Base-by-base conservation (phyloP, 192 early-diverging fungal genomes). In the Coemansia sp. region DNA sequence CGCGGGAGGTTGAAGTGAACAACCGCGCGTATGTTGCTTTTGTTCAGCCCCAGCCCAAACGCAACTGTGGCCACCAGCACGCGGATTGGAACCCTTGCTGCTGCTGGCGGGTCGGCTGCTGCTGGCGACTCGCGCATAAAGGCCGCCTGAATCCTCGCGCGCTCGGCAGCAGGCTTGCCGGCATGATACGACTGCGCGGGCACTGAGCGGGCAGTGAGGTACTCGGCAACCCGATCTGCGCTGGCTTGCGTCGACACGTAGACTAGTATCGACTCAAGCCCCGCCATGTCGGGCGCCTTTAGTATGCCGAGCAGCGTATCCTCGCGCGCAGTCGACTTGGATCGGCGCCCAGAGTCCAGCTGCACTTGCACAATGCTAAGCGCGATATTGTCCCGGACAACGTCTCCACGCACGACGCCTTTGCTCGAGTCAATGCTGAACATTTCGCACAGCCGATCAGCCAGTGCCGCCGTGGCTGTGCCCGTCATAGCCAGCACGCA, bases 151-250 rank as follows among this genome's bases (percentile, higher is more conserved):
- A 92, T 83, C 12, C 82, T 61, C 6, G 85, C 68, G 10, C 92
- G 86, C 40, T 91, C 88, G 2, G 75, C 63, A 1, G 82, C 61
- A 0, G 87, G 71, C 70, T 90, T 90, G 20, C 88, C 90, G 1
- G 91, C 90, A 74, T 95, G 93, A 55, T 95, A 95, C 61, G 85
- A 80, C 53, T 91, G 91, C 0, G 91, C 91, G 19, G 82, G 81
- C 5, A 92, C 84, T 46, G 85, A 84, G 1, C 89, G 80, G 20
- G 86, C 84, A 5, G 88, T 85, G 36, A 94, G 74, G 66, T 88
- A 90, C 41, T 86, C 85, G 4, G 91, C 90, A 9, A 94, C 38
- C 1, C 79, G 77, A 61, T 94, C 91, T 0, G 91, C 91, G 39
- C 87, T 89, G 60, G 76, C 69, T 72, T 93, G 85, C 4, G 82